Percentiles rank a stretch among this genome's conserved stretches.
Conservation (phyloP, 495 filamentous ascomycete species). For the Sordaria brevicollis region DNA sequence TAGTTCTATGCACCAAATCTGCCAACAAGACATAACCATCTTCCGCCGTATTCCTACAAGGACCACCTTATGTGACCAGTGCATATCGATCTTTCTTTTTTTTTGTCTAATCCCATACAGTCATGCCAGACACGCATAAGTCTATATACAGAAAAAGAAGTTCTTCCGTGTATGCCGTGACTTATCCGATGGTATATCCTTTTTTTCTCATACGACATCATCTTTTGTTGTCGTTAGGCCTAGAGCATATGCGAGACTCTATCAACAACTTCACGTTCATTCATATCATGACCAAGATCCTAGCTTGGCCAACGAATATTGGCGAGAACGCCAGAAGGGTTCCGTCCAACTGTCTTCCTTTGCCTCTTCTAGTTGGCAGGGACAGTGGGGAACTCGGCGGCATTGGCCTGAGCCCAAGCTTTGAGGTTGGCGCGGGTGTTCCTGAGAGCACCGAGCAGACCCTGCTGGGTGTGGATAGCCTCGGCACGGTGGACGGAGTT, state of each 20-base stretch:
- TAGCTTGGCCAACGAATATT: background rate
- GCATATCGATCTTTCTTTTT: background rate
- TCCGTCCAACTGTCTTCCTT: background rate
- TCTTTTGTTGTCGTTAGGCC: background rate
- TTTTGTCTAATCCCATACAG: background rate
- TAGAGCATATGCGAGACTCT: background rate
- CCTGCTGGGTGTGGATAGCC: conserved; percentile 67
- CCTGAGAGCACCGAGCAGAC: conserved; percentile 59
- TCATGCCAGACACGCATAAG: background rate
- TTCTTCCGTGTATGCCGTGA: background rate
- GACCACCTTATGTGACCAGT: background rate
- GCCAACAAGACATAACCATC: background rate
- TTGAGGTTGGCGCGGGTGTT: conserved; percentile 30
- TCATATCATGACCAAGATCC: background rate
- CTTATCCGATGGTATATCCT: background rate
- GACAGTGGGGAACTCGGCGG: conserved; percentile 30
- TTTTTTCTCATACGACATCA: background rate
- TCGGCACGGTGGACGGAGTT: conserved; percentile 93
- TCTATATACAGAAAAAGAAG: background rate
- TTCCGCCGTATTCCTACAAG: background rate
- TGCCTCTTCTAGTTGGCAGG: conserved; percentile 19
- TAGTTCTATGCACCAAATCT: background rate
- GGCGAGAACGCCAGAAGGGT: background rate
- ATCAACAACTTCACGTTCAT: background rate
- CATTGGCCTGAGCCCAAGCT: conserved; percentile 35